Evolutionary conservation across 2,329 filamentous ascomycete species (phyloP).

Genomic region (Cercospora sp.): DNA sequence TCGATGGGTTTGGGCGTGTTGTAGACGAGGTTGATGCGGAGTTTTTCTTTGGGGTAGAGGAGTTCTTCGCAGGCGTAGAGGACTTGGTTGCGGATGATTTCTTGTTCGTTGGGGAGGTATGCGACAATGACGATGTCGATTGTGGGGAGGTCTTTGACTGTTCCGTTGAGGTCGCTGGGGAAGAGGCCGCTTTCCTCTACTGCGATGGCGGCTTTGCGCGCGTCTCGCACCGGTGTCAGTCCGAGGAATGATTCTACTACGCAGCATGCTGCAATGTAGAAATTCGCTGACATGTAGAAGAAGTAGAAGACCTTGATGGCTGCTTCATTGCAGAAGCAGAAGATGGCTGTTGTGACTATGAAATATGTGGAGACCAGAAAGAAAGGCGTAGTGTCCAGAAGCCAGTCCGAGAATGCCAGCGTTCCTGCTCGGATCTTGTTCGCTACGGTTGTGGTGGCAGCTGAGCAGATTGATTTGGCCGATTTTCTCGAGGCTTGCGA

Average conservation of each 20-base stretch:
- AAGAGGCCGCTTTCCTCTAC: conserved; percentile 32
- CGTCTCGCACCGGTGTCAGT: conserved; percentile 34
- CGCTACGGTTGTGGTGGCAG: conserved; percentile 18
- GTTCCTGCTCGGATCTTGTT: conserved; percentile 19
- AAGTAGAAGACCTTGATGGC: conserved; percentile 38
- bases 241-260: conserved; percentile 38
- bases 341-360: conserved; percentile 36
- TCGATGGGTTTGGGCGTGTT: conserved; percentile 52
- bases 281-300: conserved; percentile 38
- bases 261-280: conserved; percentile 35
- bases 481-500: conserved; percentile 9
- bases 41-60: conserved; percentile 48
- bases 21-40: conserved; percentile 52
- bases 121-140: conserved; percentile 53
- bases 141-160: conserved; percentile 40
- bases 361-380: conserved; percentile 35
- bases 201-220: conserved; percentile 32
- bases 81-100: conserved; percentile 52
- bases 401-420: conserved; percentile 33
- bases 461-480: conserved; percentile 18
- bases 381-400: conserved; percentile 36
- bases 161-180: conserved; percentile 32
- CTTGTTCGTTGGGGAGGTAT: conserved; percentile 54
- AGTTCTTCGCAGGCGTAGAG: conserved; percentile 51
- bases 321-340: conserved; percentile 30